Evolutionary conservation across 768 basidiomycete species (phyloP), one percentile per base, ranked within the genome.

Genomic region (Suillus occidentalis): DNA sequence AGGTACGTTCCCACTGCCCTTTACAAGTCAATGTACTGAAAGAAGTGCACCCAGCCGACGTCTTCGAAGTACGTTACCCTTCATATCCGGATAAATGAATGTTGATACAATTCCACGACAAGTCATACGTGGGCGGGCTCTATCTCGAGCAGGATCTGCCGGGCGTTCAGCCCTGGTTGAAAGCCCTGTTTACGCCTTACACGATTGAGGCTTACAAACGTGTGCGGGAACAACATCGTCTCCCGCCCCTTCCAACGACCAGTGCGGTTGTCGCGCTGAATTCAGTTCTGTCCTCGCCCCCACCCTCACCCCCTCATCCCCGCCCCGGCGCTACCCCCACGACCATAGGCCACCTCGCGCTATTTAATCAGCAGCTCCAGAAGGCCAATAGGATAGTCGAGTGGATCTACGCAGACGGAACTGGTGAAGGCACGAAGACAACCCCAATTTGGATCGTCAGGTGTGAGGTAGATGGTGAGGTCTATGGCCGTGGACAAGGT

Each of bases 321-420:
- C 37, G 58, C 13, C 67, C 36, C n/a, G 4, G 57, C 9, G 65
- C 72, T 49, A 62, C 72, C 18, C 64, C 75, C 36, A 71, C 77
- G 14, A 78, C 73, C 57, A 75, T 77, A 39, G 92, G 92, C 5
- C 89, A 93, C 72, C 84, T 94, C 13, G 88, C 89, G 43, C 76
- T 94, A 61, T 92, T 94, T 81, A 94, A 94, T 72, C 91, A 93
- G 77, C 80, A 84, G 63, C 73, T 93, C 62, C 87, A 90, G 76
- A 89, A 85, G 75, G 69, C 72, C 34, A 81, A 79, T 70, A 81
- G 79, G 61, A 71, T 75, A 60, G 83, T 93, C 66, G 90, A 94
- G 76, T 94, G 92, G 92, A 75, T 84, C 13, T 92, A 89, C 71
- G 78, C 82, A 34, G 85, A 86, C 31, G 74, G 75, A n/a, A 73